Conservation (phyloP, 139 green algal genomes). For the Coccomyxa sp. region DNA sequence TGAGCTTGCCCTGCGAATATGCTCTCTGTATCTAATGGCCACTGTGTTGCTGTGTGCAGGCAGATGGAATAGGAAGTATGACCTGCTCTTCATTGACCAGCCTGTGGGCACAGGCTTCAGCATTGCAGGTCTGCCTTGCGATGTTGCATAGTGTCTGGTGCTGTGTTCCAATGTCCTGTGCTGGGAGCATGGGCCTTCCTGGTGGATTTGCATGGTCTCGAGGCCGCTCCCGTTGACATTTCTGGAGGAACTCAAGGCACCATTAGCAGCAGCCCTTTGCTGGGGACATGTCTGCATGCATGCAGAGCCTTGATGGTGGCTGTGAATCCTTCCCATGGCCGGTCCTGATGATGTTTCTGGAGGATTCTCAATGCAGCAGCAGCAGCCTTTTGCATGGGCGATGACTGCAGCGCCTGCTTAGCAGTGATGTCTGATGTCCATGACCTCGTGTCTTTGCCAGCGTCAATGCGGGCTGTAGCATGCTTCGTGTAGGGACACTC, state of each 20-base stretch:
- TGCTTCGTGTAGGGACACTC: not conserved
- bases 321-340: too few species aligned
- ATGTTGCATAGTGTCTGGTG: not conserved
- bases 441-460: not conserved
- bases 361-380: too few species aligned
- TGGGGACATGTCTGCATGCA: too few species aligned
- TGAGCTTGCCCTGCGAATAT: not conserved
- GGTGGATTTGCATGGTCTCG: not conserved
- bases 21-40: not conserved
- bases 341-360: too few species aligned
- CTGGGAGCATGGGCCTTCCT: not conserved
- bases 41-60: conserved; percentile 13
- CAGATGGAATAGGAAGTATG: conserved; percentile 34
- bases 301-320: too few species aligned
- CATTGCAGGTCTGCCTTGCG: conserved; percentile 2
- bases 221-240: not conserved
- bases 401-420: not conserved
- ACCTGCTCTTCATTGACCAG: conserved; percentile 50
- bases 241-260: not conserved
- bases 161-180: not conserved
- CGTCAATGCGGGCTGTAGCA: not conserved
- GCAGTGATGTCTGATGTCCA: not conserved
- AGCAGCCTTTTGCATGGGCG: not conserved
- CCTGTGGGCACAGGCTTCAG: conserved; percentile 22
- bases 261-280: too few species aligned